These are phyloP conservation scores for Apiospora marii DNA, from an alignment of 2,329 filamentous ascomycete species.

Conservation along the genomic window DNA sequence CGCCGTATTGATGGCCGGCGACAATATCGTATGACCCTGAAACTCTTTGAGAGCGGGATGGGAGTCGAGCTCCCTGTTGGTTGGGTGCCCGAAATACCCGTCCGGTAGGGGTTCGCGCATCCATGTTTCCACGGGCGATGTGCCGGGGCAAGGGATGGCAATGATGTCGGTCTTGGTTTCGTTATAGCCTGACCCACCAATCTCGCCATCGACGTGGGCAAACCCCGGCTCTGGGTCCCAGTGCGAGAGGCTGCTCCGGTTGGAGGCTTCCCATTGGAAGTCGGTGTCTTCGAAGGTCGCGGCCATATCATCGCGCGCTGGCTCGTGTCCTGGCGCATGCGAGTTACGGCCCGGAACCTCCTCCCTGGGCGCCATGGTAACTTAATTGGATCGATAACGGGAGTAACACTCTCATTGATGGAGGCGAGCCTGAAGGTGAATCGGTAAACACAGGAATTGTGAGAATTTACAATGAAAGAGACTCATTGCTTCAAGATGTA, in stretches of 20 bases:
- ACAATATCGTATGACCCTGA: slow-evolving; percentile 41
- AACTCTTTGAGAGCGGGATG: slow-evolving; percentile 42
- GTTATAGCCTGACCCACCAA: slow-evolving; percentile 54
- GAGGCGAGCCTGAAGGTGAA: neutral
- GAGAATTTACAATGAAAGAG: too few relatives aligned
- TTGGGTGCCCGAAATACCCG: slow-evolving; percentile 52
- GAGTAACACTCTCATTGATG: too few relatives aligned
- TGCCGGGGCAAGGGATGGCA: slow-evolving; percentile 61
- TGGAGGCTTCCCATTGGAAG: slow-evolving; percentile 23
- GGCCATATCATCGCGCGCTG: neutral
- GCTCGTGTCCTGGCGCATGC: neutral
- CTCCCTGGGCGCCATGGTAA: neutral
- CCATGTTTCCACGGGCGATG: slow-evolving; percentile 61
- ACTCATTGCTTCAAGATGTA: neutral
- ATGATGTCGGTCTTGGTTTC: slow-evolving; percentile 63
- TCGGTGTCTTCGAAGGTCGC: neutral
- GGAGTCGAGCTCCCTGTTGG: slow-evolving; percentile 39
- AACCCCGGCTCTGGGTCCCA: slow-evolving; percentile 48
- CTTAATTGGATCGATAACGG: too few relatives aligned
- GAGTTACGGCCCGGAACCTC: neutral
- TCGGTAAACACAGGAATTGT: too few relatives aligned
- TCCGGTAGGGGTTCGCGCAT: slow-evolving; percentile 56
- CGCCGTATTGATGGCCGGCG: slow-evolving; percentile 43
- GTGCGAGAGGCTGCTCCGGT: slow-evolving; percentile 39
- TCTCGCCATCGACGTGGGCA: slow-evolving; percentile 52